Evolutionary conservation across 768 basidiomycete species (phyloP).

Genomic region (Boletus patriciae): DNA sequence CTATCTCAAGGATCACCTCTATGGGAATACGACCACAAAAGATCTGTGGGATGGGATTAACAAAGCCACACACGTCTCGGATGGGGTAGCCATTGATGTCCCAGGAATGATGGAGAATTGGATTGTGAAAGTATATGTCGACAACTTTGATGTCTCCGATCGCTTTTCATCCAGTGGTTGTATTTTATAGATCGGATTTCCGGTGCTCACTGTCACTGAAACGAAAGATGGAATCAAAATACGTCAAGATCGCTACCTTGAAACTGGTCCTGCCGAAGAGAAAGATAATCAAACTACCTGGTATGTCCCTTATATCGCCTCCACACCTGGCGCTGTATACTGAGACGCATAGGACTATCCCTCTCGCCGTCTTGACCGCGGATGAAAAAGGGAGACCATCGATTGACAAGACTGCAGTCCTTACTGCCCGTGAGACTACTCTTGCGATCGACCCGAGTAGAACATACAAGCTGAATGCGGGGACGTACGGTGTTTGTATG

Average conservation of each 20-base stretch:
- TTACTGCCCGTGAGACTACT: conserved; percentile 65
- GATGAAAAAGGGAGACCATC: conserved; percentile 54
- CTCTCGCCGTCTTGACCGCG: conserved; percentile 70
- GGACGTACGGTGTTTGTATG: conserved; percentile 87
- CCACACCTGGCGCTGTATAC: background rate
- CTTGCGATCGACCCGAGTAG: conserved; percentile 72
- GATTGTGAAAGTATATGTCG: conserved; percentile 65
- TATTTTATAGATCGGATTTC: conserved; percentile 68
- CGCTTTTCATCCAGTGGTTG: background rate
- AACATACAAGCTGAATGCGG: conserved; percentile 88
- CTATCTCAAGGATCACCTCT: conserved; percentile 88
- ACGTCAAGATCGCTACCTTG: conserved; percentile 90
- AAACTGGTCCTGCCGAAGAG: conserved; percentile 73
- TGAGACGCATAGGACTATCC: conserved; percentile 61
- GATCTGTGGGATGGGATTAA: conserved; percentile 89
- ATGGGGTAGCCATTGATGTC: conserved; percentile 51
- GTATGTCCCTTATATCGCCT: conserved; percentile 38
- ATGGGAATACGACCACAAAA: conserved; percentile 78
- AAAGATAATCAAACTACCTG: conserved; percentile 89
- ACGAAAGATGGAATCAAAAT: conserved; percentile 67
- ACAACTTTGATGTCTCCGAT: background rate
- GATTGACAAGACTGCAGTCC: conserved; percentile 61
- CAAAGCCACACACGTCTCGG: conserved; percentile 55
- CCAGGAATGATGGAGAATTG: conserved; percentile 86
- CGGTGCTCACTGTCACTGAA: conserved; percentile 86